A percentile compares a stretch with the other conserved stretches of the same genome.
Conservation (phyloP, 768 basidiomycete genomes). For the Clavulina sp. region DNA sequence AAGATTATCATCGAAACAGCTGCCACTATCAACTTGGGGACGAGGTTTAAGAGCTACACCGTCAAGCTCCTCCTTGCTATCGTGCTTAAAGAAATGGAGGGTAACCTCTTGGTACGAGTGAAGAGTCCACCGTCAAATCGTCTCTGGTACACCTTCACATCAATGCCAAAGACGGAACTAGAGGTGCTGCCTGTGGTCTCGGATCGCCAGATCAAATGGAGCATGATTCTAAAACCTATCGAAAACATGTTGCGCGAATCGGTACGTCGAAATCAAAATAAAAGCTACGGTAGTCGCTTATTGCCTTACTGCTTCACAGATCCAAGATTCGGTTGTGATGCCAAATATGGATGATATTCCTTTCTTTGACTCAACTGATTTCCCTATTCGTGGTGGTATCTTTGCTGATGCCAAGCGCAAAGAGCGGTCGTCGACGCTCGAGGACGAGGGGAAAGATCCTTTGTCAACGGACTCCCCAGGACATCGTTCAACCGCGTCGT, state of each 20-base stretch:
- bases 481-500: no score
- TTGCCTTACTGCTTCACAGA: slow-evolving; percentile 29
- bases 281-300: background rate
- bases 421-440: background rate
- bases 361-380: slow-evolving; percentile 67
- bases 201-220: slow-evolving; percentile 86
- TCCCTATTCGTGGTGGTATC: slow-evolving; percentile 67
- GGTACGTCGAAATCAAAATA: slow-evolving; percentile 27
- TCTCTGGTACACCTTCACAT: slow-evolving; percentile 91
- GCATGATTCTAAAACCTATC: slow-evolving; percentile 78
- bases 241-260: slow-evolving; percentile 79
- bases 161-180: slow-evolving; percentile 71
- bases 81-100: slow-evolving; percentile 77
- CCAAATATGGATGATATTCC: slow-evolving; percentile 98
- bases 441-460: no score
- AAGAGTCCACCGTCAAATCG: slow-evolving; percentile 93
- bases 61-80: slow-evolving; percentile 83
- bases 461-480: no score
- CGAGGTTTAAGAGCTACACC: slow-evolving; percentile 72
- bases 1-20: slow-evolving; percentile 82
- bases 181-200: slow-evolving; percentile 88
- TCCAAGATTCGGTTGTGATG: slow-evolving; percentile 82
- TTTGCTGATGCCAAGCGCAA: slow-evolving; percentile 53
- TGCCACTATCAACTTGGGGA: slow-evolving; percentile 52
- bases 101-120: slow-evolving; percentile 73